These are phyloP conservation scores for Solanum chacoense DNA, from an alignment of 305 asterid species.

Conservation along the genomic window DNA sequence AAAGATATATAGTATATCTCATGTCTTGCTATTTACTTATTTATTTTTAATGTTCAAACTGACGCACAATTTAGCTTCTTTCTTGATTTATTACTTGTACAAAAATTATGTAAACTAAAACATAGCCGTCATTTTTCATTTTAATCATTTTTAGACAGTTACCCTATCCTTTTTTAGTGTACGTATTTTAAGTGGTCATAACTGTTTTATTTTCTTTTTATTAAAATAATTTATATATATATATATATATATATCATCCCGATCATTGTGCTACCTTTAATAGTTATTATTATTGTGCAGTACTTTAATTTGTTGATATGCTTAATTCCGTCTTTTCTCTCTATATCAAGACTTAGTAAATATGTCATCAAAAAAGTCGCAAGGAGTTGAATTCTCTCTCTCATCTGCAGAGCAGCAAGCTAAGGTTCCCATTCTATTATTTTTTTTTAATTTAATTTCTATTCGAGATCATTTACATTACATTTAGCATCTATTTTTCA, in stretches of 20 bases:
- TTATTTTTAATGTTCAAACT: background rate
- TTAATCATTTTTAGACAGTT: background rate
- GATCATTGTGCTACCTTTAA: background rate
- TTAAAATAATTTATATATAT: background rate
- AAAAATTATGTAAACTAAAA: background rate
- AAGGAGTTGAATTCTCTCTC: conserved; percentile 13
- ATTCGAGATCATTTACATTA: background rate
- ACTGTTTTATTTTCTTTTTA: background rate
- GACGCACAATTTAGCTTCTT: background rate
- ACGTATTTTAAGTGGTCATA: background rate
- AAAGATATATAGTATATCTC: background rate
- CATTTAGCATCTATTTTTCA: background rate
- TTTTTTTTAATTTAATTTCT: background rate
- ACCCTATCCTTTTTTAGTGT: background rate
- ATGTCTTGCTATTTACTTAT: background rate
- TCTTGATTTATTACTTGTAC: background rate
- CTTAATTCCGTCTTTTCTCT: background rate
- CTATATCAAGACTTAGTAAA: background rate
- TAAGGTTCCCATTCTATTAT: conserved; percentile 14
- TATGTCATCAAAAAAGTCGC: conserved; percentile 27
- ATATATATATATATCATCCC: background rate
- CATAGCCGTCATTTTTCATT: background rate
- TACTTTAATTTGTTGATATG: background rate
- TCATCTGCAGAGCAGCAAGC: conserved; percentile 28
- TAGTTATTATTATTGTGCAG: background rate